Evolutionary conservation across 73 alveolate species (phyloP), one percentile per base, ranked within the genome.

Genomic region (Loxodes magnus): DNA sequence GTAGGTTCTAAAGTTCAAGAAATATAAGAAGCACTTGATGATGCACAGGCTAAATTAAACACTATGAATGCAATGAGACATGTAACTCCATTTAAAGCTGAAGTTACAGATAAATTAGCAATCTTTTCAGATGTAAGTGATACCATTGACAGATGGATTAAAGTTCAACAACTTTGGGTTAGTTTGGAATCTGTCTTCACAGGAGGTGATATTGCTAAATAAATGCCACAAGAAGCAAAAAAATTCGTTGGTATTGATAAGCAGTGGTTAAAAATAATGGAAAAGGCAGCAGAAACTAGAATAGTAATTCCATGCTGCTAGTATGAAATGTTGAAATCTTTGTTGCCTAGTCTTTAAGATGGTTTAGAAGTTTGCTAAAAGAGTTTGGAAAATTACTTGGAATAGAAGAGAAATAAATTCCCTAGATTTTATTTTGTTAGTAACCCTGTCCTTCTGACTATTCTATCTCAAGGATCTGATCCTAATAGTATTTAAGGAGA

Each of bases 401-500:
- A 96, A 79, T 88, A 97, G 56, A 96, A 96, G 93, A 88, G 99
- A 82, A 95, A 95, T 84, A 90, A 92, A 80, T 96, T 96, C 96
- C 99, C 99, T 51, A 70, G 99, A 35, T 94, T 96, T 88, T 96
- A 94, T 79, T 96, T 96, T 80, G 96, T 93, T 46, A 91, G 99
- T 7, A 92, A 96, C 61, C 94, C 97, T 33, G 99, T 83, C 66
- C 84, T 96, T 46, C 79, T 96, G 59, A 95, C 93, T 83, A 96
- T 96, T 57, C 58, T 96, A 57, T 91, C 99, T 4, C 94, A 92
- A 56, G 98, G 98, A 39, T 64, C 93, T 39, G 98, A 91, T 39
- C 98, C 98, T 19, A 84, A 81, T 52, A 76, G 84, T 64, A 88
- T 94, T 37, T 79, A 79, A 44, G 96, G 82, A 51, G 96, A 93